These are phyloP conservation scores for Coniferiporia weirii DNA, from an alignment of 1,284 basidiomycete genomes.

Conservation along the genomic window DNA sequence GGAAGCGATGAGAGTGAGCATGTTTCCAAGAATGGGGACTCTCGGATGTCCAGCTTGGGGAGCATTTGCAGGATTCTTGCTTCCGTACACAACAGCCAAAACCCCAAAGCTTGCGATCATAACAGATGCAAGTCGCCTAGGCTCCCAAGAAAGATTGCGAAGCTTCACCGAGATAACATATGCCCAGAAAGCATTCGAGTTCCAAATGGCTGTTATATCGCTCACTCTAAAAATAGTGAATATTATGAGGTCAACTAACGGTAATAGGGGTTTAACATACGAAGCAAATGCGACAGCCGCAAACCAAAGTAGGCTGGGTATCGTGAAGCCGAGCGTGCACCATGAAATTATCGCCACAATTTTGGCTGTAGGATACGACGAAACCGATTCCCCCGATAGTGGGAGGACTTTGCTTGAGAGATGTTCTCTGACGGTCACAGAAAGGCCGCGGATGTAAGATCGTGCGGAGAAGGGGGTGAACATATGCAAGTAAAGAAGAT, in stretches of 20 bases:
- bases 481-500: slow-evolving; percentile 54
- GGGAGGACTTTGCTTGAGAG: neutral
- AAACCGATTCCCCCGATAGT: neutral
- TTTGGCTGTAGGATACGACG: slow-evolving; percentile 39
- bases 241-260: no score
- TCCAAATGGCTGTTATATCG: slow-evolving; percentile 82
- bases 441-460: slow-evolving; percentile 45
- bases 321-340: slow-evolving; percentile 54
- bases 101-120: slow-evolving; percentile 72
- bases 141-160: slow-evolving; percentile 55
- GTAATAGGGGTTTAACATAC: slow-evolving; percentile 40
- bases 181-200: slow-evolving; percentile 80
- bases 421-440: slow-evolving; percentile 37
- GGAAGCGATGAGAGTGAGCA: slow-evolving; percentile 67
- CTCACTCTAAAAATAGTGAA: slow-evolving; percentile 44
- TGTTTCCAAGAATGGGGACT: slow-evolving; percentile 65
- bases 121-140: slow-evolving; percentile 60
- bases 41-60: slow-evolving; percentile 21
- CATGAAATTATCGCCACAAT: slow-evolving; percentile 42
- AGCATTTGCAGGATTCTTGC: slow-evolving; percentile 32
- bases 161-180: slow-evolving; percentile 67
- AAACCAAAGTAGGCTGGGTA: slow-evolving; percentile 71
- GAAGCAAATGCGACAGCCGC: slow-evolving; percentile 61
- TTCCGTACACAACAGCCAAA: slow-evolving; percentile 71
- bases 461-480: slow-evolving; percentile 41